Percentiles rank a stretch among this genome's conserved stretches.
phyloP scores from a whole-genome alignment of 163 green algal species.

The Smithsoniella earleae region DNA sequence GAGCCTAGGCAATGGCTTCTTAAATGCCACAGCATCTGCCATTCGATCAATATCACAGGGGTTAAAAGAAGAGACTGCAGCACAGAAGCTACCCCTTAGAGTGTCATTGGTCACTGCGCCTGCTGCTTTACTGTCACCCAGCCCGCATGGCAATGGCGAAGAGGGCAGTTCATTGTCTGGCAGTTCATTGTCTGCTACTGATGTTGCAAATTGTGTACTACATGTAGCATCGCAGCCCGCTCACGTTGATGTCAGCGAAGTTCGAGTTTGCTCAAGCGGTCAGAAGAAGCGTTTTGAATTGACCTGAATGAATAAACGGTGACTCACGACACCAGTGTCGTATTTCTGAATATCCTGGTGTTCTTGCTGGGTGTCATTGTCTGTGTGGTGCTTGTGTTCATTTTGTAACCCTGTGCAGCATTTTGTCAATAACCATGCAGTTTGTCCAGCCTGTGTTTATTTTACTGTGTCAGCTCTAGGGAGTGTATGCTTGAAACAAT shows the following conservation, averaged over 20 bases:
- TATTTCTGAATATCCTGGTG: too few relatives aligned
- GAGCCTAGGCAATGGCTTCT: constrained; percentile 48
- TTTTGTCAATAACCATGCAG: too few relatives aligned
- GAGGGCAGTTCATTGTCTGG: neutral
- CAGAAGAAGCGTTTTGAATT: too few relatives aligned
- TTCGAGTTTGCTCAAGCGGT: too few relatives aligned
- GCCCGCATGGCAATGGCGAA: neutral
- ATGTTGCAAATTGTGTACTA: constrained; percentile 1
- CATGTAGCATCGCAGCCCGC: neutral
- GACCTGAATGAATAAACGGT: too few relatives aligned
- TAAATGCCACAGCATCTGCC: constrained; percentile 62
- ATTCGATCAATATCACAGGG: constrained; percentile 60
- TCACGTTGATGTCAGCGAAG: constrained; percentile 10
- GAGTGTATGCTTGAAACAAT: too few relatives aligned
- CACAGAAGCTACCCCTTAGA: neutral
- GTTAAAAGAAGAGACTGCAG: constrained; percentile 50
- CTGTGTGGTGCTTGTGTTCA: too few relatives aligned
- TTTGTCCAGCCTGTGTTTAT: too few relatives aligned
- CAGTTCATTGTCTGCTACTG: neutral
- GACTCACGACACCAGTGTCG: too few relatives aligned
- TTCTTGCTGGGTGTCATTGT: too few relatives aligned
- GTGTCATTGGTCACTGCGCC: neutral
- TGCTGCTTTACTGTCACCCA: neutral
- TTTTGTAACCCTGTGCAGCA: too few relatives aligned
- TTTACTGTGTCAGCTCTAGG: too few relatives aligned